Conservation (phyloP, 2,329 filamentous ascomycete species). For the Phaeoacremonium minimum region DNA sequence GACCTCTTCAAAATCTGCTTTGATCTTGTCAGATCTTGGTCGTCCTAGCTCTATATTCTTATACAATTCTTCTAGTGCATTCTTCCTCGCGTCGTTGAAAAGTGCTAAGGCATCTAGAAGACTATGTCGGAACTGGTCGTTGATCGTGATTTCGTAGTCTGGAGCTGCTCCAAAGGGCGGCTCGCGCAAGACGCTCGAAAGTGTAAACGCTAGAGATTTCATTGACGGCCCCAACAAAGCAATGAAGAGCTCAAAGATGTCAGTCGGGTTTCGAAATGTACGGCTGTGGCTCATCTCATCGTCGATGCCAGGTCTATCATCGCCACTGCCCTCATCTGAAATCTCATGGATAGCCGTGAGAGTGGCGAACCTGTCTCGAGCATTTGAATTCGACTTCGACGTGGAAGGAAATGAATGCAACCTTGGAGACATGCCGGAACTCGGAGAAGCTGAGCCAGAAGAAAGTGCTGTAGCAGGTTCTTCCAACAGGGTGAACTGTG, state of each 20-base stretch:
- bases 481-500: constrained; percentile 80
- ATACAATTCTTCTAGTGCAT: constrained; percentile 77
- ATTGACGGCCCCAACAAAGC: constrained; percentile 85
- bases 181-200: constrained; percentile 84
- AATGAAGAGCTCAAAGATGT: constrained; percentile 92
- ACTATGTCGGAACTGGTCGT: constrained; percentile 76
- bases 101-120: constrained; percentile 75
- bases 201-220: constrained; percentile 89
- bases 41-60: constrained; percentile 69
- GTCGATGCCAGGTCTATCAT: constrained; percentile 24
- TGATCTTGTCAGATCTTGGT: constrained; percentile 65
- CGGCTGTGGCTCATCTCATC: constrained; percentile 9
- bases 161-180: constrained; percentile 72
- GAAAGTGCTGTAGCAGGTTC: constrained; percentile 42
- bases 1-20: constrained; percentile 95
- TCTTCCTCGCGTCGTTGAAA: constrained; percentile 70
- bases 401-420: constrained; percentile 21
- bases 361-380: constrained; percentile 36
- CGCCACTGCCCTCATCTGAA: constrained; percentile 51
- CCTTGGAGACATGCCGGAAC: constrained; percentile 22
- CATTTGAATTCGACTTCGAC: constrained; percentile 34
- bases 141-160: constrained; percentile 66
- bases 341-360: constrained; percentile 61
- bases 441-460: constrained; percentile 24
- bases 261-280: constrained; percentile 59